A percentile compares a stretch with the other conserved stretches of the same genome.
These are phyloP conservation scores for Euphrasia arctica DNA, from an alignment of 305 asterid genomes.

Conservation along the genomic window DNA sequence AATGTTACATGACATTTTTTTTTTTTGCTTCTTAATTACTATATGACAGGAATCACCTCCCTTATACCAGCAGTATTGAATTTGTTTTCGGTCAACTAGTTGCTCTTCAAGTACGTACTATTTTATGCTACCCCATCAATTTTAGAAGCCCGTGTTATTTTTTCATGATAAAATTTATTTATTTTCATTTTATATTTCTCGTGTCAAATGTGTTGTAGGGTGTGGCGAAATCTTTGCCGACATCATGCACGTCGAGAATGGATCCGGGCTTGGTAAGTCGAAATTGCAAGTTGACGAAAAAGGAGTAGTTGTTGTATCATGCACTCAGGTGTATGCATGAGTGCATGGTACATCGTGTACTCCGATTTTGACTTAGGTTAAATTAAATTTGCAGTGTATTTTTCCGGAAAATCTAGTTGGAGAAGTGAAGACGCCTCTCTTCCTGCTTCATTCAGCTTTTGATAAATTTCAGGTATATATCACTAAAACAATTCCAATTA, in stretches of 20 bases:
- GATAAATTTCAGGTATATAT: constrained; percentile 29
- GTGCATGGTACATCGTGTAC: too few species aligned
- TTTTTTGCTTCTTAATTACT: background rate
- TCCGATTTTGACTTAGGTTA: background rate
- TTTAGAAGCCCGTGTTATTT: background rate
- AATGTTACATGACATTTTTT: too few species aligned
- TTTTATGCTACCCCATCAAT: background rate
- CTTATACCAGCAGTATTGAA: constrained; percentile 17
- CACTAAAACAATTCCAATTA: background rate
- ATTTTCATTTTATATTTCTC: background rate
- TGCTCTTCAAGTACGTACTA: constrained; percentile 41
- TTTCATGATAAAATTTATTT: background rate
- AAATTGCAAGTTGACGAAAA: background rate
- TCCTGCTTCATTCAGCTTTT: constrained; percentile 27
- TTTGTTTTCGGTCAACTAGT: background rate
- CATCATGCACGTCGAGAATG: constrained; percentile 38
- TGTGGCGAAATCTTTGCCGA: constrained; percentile 28
- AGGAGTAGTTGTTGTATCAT: too few species aligned
- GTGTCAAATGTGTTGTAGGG: constrained; percentile 21
- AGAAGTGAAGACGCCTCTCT: constrained; percentile 36
- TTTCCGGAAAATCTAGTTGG: constrained; percentile 35
- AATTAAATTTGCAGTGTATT: constrained; percentile 27
- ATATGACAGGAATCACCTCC: constrained; percentile 27
- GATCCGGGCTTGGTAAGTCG: constrained; percentile 32
- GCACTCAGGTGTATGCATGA: too few species aligned